These are phyloP conservation scores for Diacronema lutheri DNA, from an alignment of 78 protist species.

Conservation along the genomic window DNA sequence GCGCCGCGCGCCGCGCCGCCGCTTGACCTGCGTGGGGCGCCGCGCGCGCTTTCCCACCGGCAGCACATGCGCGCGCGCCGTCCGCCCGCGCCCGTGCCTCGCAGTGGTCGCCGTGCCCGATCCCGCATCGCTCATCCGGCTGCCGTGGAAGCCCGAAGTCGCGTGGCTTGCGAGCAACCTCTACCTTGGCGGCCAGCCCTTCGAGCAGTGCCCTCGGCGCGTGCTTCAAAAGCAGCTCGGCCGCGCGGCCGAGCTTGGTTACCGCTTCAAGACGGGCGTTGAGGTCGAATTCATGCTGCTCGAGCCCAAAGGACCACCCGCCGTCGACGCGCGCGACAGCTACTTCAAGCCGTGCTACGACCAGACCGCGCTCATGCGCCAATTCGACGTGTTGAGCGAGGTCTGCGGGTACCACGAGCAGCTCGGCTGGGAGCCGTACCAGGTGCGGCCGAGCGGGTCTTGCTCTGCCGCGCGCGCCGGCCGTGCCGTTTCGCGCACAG, in stretches of 20 bases:
- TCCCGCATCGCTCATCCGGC: neutral
- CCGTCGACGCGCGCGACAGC: neutral
- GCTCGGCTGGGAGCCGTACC: constrained; percentile 21
- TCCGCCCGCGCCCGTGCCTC: too few species aligned
- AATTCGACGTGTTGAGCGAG: neutral
- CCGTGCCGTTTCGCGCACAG: neutral
- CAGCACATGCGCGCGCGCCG: too few species aligned
- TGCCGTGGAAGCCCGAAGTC: constrained; percentile 8
- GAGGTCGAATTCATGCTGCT: constrained; percentile 19
- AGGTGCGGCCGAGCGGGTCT: neutral
- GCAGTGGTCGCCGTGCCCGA: neutral
- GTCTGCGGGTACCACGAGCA: neutral
- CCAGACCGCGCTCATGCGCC: neutral
- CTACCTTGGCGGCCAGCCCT: neutral
- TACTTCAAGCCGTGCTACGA: neutral
- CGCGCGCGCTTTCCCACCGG: too few species aligned
- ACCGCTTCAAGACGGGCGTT: constrained; percentile 10
- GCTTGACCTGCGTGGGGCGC: too few species aligned
- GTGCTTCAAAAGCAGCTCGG: neutral
- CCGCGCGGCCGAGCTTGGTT: neutral
- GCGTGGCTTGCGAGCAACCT: neutral
- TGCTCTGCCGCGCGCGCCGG: neutral
- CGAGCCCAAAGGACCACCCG: neutral
- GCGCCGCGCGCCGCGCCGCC: too few species aligned
- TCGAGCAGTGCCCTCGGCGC: neutral